These are phyloP conservation scores for Elongisporangium anandrum DNA, from an alignment of 352 stramenopile species.

Conservation along the genomic window DNA sequence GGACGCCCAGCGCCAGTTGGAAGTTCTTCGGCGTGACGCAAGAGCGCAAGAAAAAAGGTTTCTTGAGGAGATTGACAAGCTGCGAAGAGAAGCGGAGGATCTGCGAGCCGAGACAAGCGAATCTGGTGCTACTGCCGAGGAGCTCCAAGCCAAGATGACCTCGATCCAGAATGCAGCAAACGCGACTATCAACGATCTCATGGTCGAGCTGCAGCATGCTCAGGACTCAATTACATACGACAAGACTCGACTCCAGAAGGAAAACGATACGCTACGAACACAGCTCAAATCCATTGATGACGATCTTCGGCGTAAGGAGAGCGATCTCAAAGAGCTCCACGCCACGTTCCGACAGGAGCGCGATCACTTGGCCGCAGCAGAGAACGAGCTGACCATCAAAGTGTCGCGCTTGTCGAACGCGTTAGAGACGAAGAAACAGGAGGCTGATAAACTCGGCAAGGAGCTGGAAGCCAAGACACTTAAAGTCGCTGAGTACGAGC, in stretches of 20 bases:
- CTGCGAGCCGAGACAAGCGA: slow-evolving; percentile 35
- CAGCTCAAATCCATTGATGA: slow-evolving; percentile 43
- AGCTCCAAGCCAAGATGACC: slow-evolving; percentile 62
- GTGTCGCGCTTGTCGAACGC: slow-evolving; percentile 17
- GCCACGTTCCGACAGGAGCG: slow-evolving; percentile 20
- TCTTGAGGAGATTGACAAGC: slow-evolving; percentile 30
- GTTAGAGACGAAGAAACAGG: slow-evolving; percentile 58
- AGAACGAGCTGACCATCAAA: slow-evolving; percentile 28
- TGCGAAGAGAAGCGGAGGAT: slow-evolving; percentile 49
- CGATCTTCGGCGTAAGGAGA: slow-evolving; percentile 35
- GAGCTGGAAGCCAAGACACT: slow-evolving; percentile 44
- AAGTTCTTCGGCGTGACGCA: slow-evolving; percentile 55
- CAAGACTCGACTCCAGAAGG: slow-evolving; percentile 44
- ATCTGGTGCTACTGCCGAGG: slow-evolving; percentile 29
- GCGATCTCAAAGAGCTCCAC: slow-evolving; percentile 31
- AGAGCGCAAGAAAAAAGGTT: slow-evolving; percentile 36
- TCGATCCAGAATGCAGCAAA: slow-evolving; percentile 73
- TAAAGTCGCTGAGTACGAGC: slow-evolving; percentile 49
- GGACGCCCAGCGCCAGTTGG: slow-evolving; percentile 51
- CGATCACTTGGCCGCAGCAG: slow-evolving; percentile 18
- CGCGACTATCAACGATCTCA: slow-evolving; percentile 73
- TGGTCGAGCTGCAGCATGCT: slow-evolving; percentile 48
- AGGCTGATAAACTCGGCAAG: slow-evolving; percentile 46
- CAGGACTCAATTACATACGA: slow-evolving; percentile 57
- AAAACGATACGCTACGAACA: slow-evolving; percentile 29